Base-by-base conservation (phyloP, 176 grass and related monocot genomes). In the Cenchrus fungigraminus region DNA sequence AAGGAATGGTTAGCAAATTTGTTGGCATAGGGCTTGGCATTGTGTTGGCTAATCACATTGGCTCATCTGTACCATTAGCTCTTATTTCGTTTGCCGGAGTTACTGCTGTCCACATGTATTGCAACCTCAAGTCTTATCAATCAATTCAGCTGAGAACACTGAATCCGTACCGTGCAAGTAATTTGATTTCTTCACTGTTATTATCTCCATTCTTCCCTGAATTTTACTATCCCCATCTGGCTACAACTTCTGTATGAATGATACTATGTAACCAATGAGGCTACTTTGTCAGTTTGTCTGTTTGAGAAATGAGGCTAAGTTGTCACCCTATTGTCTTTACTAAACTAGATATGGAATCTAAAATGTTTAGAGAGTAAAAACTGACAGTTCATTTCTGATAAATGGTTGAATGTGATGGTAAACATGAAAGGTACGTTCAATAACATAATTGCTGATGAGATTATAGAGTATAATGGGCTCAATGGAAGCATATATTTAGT, bases 1-100 rank as follows among this genome's bases (percentile, higher is more conserved):
- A 98, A 84, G 96, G 96, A 87, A 98, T 98, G 96, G 80, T 98
- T 57, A 98, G 96, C 96, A 98, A 98, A 75, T 95, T 98, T 77
- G 20, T 95, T 40, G 96, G 96, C 43, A 98, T 98, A 78, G 86
- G 89, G 69, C 79, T 98, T 73, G 96, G 96, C 37, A 98, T 98
- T 84, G 91, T 81, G 11, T 81, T 98, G 67, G 91, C 87, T 81
- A 95, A 95, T 84, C 87, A 85, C 11, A 86, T 95, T 76, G 91
- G 91, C 80, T 89, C 96, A 40, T 98, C 96, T 58, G 90, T 89
- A 72, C 86, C 96, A 85, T 82, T 98, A 82, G 93, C 96, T 82
- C 96, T 98, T 89, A 82, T 85, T 87, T 98, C 96, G 61, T 98
- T 92, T 91, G 77, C 58, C 81, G 83, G 88, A 74, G 80, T 98